A percentile compares a stretch with the other conserved stretches of the same genome.
phyloP scores from a whole-genome alignment of 345 rosid species.

The Anacardium occidentale region DNA sequence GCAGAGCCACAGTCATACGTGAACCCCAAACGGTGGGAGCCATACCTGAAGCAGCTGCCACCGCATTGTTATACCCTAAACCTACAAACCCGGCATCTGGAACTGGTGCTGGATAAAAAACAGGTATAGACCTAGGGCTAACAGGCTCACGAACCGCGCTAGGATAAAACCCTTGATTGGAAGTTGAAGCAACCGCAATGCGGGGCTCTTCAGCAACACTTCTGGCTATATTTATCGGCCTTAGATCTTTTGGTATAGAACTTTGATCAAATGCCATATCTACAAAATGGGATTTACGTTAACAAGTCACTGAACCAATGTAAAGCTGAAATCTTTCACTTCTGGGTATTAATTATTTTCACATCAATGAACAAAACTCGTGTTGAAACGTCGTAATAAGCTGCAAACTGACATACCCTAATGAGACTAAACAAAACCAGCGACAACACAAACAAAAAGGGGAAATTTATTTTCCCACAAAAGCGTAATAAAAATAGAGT shows the following conservation, averaged over 20 bases:
- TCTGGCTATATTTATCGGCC: constrained; percentile 43
- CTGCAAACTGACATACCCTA: neutral
- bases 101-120: constrained; percentile 43
- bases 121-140: constrained; percentile 41
- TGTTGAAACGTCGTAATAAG: constrained; percentile 6
- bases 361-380: neutral
- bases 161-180: constrained; percentile 33
- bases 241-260: constrained; percentile 42
- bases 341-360: constrained; percentile 20
- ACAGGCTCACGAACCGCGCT: constrained; percentile 26
- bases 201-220: constrained; percentile 47
- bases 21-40: constrained; percentile 37
- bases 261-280: constrained; percentile 67
- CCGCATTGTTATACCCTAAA: constrained; percentile 42
- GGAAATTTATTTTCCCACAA: neutral
- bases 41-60: constrained; percentile 26
- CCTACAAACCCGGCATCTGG: constrained; percentile 47
- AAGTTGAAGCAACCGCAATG: constrained; percentile 31
- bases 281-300: constrained; percentile 9
- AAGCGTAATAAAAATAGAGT: neutral
- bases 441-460: neutral
- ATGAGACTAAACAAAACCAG: neutral
- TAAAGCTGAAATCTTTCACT: constrained; percentile 22
- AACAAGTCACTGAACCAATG: neutral
- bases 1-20: constrained; percentile 21